These are phyloP conservation scores for Xylariales sp. DNA, from an alignment of 2,329 filamentous ascomycete genomes.

Conservation along the genomic window DNA sequence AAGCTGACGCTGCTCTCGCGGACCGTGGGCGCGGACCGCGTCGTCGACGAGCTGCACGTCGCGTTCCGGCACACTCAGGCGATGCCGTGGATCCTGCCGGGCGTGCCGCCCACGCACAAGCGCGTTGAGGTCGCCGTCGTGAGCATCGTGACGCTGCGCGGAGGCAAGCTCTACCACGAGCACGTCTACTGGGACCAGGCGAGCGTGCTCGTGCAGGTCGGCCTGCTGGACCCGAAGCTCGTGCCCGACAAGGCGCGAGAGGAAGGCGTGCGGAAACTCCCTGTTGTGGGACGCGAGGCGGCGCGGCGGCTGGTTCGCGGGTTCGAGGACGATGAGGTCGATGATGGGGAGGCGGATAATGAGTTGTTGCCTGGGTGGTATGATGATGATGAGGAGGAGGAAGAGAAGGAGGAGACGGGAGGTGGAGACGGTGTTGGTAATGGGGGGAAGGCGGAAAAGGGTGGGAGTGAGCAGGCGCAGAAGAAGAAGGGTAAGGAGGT, in stretches of 20 bases:
- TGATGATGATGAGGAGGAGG: slow-evolving; percentile 45
- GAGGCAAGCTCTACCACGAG: slow-evolving; percentile 73
- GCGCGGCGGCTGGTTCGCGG: slow-evolving; percentile 53
- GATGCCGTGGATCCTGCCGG: slow-evolving; percentile 71
- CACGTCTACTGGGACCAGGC: slow-evolving; percentile 77
- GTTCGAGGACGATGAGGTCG: slow-evolving; percentile 50
- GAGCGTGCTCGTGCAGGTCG: slow-evolving; percentile 70
- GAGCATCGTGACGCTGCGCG: slow-evolving; percentile 71
- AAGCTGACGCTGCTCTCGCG: slow-evolving; percentile 71
- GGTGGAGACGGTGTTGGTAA: background rate
- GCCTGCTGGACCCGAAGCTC: slow-evolving; percentile 60
- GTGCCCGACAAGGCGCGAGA: slow-evolving; percentile 52
- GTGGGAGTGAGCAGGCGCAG: background rate
- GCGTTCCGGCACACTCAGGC: slow-evolving; percentile 67
- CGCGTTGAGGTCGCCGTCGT: slow-evolving; percentile 70
- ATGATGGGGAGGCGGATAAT: slow-evolving; percentile 58
- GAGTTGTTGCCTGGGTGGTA: slow-evolving; percentile 54
- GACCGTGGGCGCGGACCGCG: slow-evolving; percentile 71
- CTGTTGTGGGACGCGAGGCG: slow-evolving; percentile 55
- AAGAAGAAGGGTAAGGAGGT: slow-evolving; percentile 1
- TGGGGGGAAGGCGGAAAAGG: background rate
- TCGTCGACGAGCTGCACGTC: slow-evolving; percentile 72
- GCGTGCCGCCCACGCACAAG: slow-evolving; percentile 66
- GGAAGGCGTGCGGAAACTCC: slow-evolving; percentile 52
- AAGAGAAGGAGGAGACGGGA: slow-evolving; percentile 29